Evolutionary conservation across 2,329 filamentous ascomycete species (phyloP), one percentile per base, ranked within the genome.

Genomic region (Cytospora piceae): DNA sequence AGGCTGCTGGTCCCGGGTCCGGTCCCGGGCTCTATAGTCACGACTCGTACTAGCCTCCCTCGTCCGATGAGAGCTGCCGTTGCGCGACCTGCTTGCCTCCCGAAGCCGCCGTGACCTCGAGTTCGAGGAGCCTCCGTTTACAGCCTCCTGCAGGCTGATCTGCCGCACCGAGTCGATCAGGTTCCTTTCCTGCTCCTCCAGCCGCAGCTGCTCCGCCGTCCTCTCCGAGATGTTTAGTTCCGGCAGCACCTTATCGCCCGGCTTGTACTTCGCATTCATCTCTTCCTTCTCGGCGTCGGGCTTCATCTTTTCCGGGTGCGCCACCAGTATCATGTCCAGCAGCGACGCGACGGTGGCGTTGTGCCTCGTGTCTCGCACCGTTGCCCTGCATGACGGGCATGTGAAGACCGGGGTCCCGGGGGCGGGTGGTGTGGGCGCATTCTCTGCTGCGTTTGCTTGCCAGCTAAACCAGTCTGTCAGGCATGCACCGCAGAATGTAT

Each of bases 401-500:
- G 93, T 97, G 76, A 93, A 96, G 74, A 85, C 74, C 69, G 78
- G 71, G 72, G 81, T 67, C 72, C 83, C 73, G 70, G 83, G 74
- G 61, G 81, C 71, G 69, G 86, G 82, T 52, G 82, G 79, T 14
- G 78, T 78, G 15, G 83, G 83, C 2, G 79, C 78, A 65, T 77
- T 79, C 69, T 84, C 85, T 53, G 84, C 85, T 17, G 83, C 82
- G 34, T 83, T 81, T 46, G 89, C 88, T 76, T 97, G 93, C 77
- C 88, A 95, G 69, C 83, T 81, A 76, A 98, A 99, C 95, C 95
- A 99, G 81, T 96, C 93, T 77, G 96, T 97, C 66, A 98, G 78
- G 75, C 95, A 99, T 49, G 92, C 91, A 69, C 94, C 95, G 81
- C 95, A 99, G 78, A 96, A 99, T 55, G 94, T 97, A 79, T 97